Evolutionary conservation across 768 basidiomycete genomes (phyloP).

Genomic region (Mycena leptocephala): DNA sequence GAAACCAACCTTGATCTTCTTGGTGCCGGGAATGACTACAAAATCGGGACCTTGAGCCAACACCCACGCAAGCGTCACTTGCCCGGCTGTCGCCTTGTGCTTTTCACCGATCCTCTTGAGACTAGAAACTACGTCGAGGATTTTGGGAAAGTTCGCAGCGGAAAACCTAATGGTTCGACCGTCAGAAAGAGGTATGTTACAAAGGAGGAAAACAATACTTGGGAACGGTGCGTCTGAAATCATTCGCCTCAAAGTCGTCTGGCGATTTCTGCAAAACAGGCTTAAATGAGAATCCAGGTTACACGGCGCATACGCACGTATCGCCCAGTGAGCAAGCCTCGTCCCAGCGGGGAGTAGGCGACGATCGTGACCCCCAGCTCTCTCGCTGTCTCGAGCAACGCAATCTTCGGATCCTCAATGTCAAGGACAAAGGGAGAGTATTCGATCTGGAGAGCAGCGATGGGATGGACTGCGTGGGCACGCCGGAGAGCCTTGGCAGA

Average conservation of each 20-base stretch:
- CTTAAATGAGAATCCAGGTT: slow-evolving; percentile 37
- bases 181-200: slow-evolving; percentile 38
- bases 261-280: slow-evolving; percentile 56
- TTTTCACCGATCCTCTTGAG: slow-evolving; percentile 51
- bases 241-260: slow-evolving; percentile 57
- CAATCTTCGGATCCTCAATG: slow-evolving; percentile 57
- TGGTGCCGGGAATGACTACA: slow-evolving; percentile 66
- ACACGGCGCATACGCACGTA: slow-evolving; percentile 44
- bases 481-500: slow-evolving; percentile 61
- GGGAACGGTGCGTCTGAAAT: slow-evolving; percentile 54
- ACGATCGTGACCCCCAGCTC: slow-evolving; percentile 63
- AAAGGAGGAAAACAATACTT: slow-evolving; percentile 42
- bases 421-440: slow-evolving; percentile 62
- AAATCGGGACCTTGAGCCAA: slow-evolving; percentile 63
- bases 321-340: slow-evolving; percentile 66
- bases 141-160: slow-evolving; percentile 60
- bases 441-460: slow-evolving; percentile 62
- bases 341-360: slow-evolving; percentile 65
- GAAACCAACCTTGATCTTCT: slow-evolving; percentile 50
- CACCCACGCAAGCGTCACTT: slow-evolving; percentile 66
- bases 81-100: slow-evolving; percentile 56
- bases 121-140: slow-evolving; percentile 53
- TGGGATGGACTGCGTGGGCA: slow-evolving; percentile 62
- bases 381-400: slow-evolving; percentile 54
- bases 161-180: slow-evolving; percentile 44